phyloP scores from a whole-genome alignment of 2,329 filamentous ascomycete species.

The Sporothrix globosa region DNA sequence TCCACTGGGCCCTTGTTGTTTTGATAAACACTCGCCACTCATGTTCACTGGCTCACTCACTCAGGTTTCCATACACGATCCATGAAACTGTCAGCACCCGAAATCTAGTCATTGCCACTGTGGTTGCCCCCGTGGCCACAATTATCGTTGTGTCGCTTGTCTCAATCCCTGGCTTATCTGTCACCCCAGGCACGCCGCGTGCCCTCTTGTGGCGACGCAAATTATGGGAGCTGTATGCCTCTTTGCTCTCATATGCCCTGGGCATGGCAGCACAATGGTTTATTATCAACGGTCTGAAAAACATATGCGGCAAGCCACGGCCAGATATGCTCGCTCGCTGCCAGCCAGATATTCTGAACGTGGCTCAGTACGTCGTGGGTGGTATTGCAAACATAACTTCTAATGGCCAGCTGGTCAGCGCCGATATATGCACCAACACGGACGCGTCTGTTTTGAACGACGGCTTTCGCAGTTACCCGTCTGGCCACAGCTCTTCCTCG shows the following conservation, averaged over 20 bases:
- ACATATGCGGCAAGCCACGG: conserved; percentile 77
- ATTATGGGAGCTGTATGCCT: conserved; percentile 87
- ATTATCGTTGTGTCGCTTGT: conserved; percentile 70
- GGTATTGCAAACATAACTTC: conserved; percentile 58
- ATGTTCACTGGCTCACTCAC: not conserved
- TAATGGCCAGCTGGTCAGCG: conserved; percentile 71
- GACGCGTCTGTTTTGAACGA: conserved; percentile 68
- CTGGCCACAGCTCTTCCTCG: conserved; percentile 73
- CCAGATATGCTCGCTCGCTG: conserved; percentile 69
- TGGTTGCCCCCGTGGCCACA: conserved; percentile 67
- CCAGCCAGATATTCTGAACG: conserved; percentile 69
- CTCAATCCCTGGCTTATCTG: conserved; percentile 73
- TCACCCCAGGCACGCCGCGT: conserved; percentile 64
- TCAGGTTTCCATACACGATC: conserved; percentile 68
- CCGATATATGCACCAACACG: conserved; percentile 71
- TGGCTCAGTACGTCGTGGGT: conserved; percentile 64
- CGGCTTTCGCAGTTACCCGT: conserved; percentile 83
- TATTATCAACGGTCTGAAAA: conserved; percentile 85
- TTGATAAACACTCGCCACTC: not conserved
- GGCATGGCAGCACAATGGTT: conserved; percentile 73
- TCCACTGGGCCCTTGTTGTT: not conserved
- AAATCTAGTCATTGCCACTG: conserved; percentile 65
- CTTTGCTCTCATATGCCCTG: conserved; percentile 79
- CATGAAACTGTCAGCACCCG: conserved; percentile 72
- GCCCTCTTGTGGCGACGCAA: conserved; percentile 75